Evolutionary conservation across 257 asterid genomes (phyloP).

Genomic region (Nicotiana benthamiana): DNA sequence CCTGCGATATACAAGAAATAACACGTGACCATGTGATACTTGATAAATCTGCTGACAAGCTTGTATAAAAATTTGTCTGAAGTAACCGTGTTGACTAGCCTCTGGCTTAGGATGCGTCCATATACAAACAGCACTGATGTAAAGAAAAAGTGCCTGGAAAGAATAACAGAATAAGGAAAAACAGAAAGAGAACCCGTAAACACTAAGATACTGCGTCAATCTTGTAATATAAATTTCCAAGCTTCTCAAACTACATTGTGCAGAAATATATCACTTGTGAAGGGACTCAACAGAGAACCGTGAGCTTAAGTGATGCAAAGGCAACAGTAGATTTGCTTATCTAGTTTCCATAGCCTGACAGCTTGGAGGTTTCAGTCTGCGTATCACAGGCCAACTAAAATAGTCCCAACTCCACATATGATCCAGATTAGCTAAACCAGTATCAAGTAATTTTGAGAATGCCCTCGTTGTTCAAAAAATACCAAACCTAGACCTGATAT

Average conservation of each 20-base stretch:
- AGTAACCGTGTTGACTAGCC: slow-evolving; percentile 75
- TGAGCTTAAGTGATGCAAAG: neutral
- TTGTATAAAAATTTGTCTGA: slow-evolving; percentile 61
- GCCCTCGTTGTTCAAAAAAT: neutral
- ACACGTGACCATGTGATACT: slow-evolving; percentile 92
- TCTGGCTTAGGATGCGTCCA: slow-evolving; percentile 79
- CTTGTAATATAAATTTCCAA: neutral
- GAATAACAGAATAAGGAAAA: neutral
- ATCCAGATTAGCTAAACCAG: neutral
- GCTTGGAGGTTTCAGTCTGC: neutral
- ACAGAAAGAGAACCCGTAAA: neutral
- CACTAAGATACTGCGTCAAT: neutral
- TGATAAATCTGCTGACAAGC: slow-evolving; percentile 61
- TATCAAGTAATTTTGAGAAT: neutral
- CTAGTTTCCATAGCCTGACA: neutral
- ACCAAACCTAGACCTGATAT: neutral
- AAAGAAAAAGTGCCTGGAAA: slow-evolving; percentile 82
- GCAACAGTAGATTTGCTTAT: neutral
- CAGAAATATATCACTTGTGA: neutral
- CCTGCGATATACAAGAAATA: slow-evolving; percentile 82
- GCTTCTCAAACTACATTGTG: neutral
- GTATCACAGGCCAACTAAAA: neutral
- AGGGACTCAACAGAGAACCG: neutral
- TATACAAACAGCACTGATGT: slow-evolving; percentile 79
- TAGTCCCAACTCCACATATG: neutral